phyloP scores from a whole-genome alignment of 805 yeast genomes.

The Kregervanrija pseudodelftensis region DNA sequence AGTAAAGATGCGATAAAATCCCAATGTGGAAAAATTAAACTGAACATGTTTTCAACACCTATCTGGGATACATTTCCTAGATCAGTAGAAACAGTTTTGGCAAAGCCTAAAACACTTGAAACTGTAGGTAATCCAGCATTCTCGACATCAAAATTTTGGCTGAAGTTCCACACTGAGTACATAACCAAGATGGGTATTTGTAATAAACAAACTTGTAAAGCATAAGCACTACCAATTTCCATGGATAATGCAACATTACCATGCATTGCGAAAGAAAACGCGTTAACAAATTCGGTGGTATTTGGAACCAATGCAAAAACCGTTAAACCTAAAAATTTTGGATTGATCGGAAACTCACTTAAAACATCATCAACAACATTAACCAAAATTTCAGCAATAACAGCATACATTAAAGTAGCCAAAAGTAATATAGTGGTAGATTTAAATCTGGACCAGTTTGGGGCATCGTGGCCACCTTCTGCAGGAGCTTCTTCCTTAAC shows the following conservation, averaged over 20 bases:
- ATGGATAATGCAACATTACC: constrained; percentile 94
- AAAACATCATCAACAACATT: constrained; percentile 88
- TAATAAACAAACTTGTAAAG: constrained; percentile 85
- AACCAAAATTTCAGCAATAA: constrained; percentile 90
- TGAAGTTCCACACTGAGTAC: constrained; percentile 48
- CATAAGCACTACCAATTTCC: constrained; percentile 98
- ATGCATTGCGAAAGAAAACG: constrained; percentile 91
- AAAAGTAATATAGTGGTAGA: constrained; percentile 75
- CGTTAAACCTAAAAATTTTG: constrained; percentile 87
- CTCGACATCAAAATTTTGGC: constrained; percentile 1
- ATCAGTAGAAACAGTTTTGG: not conserved
- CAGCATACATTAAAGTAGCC: constrained; percentile 83
- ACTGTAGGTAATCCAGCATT: constrained; percentile 9
- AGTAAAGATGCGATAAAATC: constrained; percentile 80
- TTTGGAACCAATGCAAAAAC: constrained; percentile 95
- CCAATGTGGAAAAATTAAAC: constrained; percentile 92
- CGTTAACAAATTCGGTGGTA: constrained; percentile 93
- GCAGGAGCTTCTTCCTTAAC: not conserved
- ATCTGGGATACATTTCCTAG: not conserved
- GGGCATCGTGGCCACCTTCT: constrained; percentile 88
- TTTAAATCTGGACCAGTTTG: constrained; percentile 89
- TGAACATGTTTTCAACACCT: constrained; percentile 41
- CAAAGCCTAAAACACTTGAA: constrained; percentile 3
- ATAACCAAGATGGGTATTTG: constrained; percentile 89
- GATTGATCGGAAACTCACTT: constrained; percentile 70